Conservation (phyloP, 345 rosid genomes). For the Eucalyptus guilfoylei region DNA sequence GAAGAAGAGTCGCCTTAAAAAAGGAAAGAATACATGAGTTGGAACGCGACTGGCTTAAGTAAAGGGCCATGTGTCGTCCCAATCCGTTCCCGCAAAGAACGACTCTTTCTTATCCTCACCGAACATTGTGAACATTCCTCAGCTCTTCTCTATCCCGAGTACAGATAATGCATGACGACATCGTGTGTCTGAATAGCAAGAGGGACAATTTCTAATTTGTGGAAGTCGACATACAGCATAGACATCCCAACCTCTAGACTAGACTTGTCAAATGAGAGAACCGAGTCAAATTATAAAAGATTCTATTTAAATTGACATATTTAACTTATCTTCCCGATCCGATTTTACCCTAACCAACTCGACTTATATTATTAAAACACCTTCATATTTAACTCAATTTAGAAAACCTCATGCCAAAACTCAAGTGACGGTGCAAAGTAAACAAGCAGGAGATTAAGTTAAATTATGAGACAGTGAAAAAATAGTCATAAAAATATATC, state of each 20-base stretch:
- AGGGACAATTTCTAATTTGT: not conserved
- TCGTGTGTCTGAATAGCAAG: not conserved
- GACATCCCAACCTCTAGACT: not conserved
- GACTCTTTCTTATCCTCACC: not conserved
- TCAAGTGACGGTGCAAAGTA: fast-evolving
- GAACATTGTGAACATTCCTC: not conserved
- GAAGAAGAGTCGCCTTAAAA: not conserved
- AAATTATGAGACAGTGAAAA: fast-evolving
- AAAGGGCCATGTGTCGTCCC: not conserved
- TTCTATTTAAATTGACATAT: not conserved
- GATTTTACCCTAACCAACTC: fast-evolving
- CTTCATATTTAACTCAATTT: too few relatives aligned
- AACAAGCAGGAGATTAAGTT: fast-evolving
- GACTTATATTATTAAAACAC: too few relatives aligned
- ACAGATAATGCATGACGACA: not conserved
- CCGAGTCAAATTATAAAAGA: not conserved
- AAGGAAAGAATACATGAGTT: not conserved
- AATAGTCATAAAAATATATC: too few relatives aligned
- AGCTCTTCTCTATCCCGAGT: not conserved
- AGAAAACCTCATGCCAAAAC: too few relatives aligned
- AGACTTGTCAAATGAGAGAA: too few relatives aligned
- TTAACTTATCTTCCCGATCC: fast-evolving
- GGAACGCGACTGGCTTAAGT: not conserved
- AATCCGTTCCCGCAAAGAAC: not conserved
- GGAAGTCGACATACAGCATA: not conserved